Percentiles rank a stretch among this genome's conserved stretches.
These are phyloP conservation scores for Garcia nutans DNA, from an alignment of 345 rosid genomes.

Conservation along the genomic window DNA sequence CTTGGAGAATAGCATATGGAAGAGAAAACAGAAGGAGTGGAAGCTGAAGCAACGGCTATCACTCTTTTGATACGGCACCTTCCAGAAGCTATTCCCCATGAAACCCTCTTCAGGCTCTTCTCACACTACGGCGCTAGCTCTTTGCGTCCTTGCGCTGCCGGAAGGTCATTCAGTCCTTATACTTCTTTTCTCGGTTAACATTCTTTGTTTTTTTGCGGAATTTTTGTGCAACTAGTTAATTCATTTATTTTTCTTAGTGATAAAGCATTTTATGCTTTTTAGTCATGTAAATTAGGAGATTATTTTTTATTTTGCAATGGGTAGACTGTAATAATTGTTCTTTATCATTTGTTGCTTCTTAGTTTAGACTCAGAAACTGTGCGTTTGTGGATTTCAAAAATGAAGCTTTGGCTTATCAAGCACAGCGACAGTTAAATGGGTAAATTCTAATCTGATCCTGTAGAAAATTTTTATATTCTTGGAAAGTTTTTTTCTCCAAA, in stretches of 20 bases:
- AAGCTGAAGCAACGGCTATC: slow-evolving; percentile 9
- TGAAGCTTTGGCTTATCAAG: slow-evolving; percentile 76
- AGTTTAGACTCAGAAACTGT: slow-evolving; percentile 68
- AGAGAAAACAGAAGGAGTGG: background rate
- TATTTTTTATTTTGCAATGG: background rate
- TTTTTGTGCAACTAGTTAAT: background rate
- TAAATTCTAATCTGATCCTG: slow-evolving; percentile 23
- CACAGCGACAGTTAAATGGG: slow-evolving; percentile 81
- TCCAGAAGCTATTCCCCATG: slow-evolving; percentile 79
- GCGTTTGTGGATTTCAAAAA: slow-evolving; percentile 84
- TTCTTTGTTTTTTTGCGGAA: no score
- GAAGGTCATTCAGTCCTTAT: slow-evolving; percentile 41
- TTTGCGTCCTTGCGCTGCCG: slow-evolving; percentile 76
- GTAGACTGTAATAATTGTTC: background rate
- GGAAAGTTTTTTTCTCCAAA: background rate
- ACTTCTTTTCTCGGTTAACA: background rate
- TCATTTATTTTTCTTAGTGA: no score
- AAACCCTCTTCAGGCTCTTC: slow-evolving; percentile 64
- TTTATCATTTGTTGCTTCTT: background rate
- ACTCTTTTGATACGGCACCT: slow-evolving; percentile 75
- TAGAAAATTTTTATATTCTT: background rate
- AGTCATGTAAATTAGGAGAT: background rate
- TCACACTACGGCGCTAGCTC: slow-evolving; percentile 82
- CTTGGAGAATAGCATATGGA: background rate
- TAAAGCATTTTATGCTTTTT: background rate